Evolutionary conservation across 2,329 filamentous ascomycete genomes (phyloP).

Genomic region (Colletotrichum melonis): DNA sequence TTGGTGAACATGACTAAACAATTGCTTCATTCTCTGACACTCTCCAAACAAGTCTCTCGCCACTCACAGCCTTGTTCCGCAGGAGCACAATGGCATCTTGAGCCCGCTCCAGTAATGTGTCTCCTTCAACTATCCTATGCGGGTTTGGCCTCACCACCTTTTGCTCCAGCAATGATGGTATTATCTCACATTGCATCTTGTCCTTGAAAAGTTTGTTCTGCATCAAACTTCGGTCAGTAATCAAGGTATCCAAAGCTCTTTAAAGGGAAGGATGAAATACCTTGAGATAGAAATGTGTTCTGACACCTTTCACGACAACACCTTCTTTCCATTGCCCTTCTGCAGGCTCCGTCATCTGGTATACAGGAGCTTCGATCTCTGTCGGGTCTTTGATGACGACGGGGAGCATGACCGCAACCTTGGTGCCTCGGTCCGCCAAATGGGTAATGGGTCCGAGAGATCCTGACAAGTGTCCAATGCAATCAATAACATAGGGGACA

Average conservation of each 20-base stretch:
- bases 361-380: slow-evolving; percentile 59
- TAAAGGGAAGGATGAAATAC: slow-evolving; percentile 45
- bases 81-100: slow-evolving; percentile 50
- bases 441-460: slow-evolving; percentile 60
- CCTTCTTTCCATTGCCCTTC: slow-evolving; percentile 61
- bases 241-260: no score
- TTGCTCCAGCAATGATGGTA: slow-evolving; percentile 58
- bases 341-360: slow-evolving; percentile 62
- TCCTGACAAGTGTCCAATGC: slow-evolving; percentile 61
- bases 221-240: not conserved
- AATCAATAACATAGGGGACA: slow-evolving; percentile 64
- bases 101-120: slow-evolving; percentile 50
- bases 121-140: slow-evolving; percentile 54
- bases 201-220: slow-evolving; percentile 68
- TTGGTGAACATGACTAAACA: not conserved
- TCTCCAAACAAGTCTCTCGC: slow-evolving; percentile 54
- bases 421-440: slow-evolving; percentile 60
- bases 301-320: slow-evolving; percentile 63
- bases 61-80: slow-evolving; percentile 51
- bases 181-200: slow-evolving; percentile 64
- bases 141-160: slow-evolving; percentile 54
- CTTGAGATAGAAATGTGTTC: slow-evolving; percentile 64
- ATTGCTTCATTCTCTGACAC: slow-evolving; percentile 29
- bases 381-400: slow-evolving; percentile 66
- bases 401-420: slow-evolving; percentile 69